These are phyloP conservation scores for Guadua angustifolia DNA, from an alignment of 176 grass and related monocot species.

Conservation along the genomic window DNA sequence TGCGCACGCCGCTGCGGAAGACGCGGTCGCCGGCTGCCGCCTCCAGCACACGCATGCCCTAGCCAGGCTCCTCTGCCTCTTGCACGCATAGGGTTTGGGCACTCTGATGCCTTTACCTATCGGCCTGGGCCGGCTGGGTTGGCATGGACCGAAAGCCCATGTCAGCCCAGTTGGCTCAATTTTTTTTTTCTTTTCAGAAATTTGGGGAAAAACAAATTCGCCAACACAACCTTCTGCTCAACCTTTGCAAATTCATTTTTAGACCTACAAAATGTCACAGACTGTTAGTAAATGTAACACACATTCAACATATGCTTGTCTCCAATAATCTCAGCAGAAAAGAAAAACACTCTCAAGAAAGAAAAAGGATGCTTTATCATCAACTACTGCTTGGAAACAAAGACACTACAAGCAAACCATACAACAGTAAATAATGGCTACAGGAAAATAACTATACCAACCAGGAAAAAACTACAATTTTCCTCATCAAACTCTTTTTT, in stretches of 20 bases:
- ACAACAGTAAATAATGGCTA: neutral
- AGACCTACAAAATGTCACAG: slow-evolving; percentile 50
- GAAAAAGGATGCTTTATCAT: neutral
- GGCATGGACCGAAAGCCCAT: too few relatives aligned
- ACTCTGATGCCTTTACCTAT: too few relatives aligned
- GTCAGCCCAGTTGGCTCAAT: too few relatives aligned
- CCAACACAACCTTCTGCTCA: slow-evolving; percentile 67
- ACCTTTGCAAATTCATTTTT: slow-evolving; percentile 74
- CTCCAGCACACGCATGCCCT: too few relatives aligned
- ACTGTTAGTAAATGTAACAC: slow-evolving; percentile 20
- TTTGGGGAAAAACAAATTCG: too few relatives aligned
- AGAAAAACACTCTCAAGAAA: neutral
- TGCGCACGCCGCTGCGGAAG: too few relatives aligned
- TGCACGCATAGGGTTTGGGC: too few relatives aligned
- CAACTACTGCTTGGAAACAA: neutral
- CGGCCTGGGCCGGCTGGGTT: too few relatives aligned
- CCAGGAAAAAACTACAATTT: slow-evolving; percentile 7
- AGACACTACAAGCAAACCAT: slow-evolving; percentile 4
- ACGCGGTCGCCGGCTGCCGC: too few relatives aligned
- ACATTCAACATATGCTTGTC: neutral
- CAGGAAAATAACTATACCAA: neutral
- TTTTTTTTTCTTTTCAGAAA: too few relatives aligned
- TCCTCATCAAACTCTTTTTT: neutral
- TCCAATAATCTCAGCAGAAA: neutral
- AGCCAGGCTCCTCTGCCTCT: too few relatives aligned